Evolutionary conservation across 2,329 filamentous ascomycete genomes (phyloP).

Genomic region (Hymenoscyphus occultus): DNA sequence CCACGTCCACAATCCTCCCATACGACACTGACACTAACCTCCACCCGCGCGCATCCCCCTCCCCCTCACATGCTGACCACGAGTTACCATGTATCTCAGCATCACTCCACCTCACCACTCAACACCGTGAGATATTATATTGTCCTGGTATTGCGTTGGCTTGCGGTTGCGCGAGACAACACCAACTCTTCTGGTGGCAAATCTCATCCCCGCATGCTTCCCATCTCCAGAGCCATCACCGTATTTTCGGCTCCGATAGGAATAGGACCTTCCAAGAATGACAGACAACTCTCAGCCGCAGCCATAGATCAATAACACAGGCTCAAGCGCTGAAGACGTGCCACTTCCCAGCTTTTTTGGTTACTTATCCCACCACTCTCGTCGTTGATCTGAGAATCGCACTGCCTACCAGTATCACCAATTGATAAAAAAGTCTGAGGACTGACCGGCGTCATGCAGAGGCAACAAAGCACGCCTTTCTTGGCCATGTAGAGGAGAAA

Average conservation of each 20-base stretch:
- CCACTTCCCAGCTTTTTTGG: background rate
- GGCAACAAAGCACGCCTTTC: constrained; percentile 15
- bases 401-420: background rate
- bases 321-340: constrained; percentile 1
- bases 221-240: background rate
- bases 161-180: background rate
- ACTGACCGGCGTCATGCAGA: constrained; percentile 7
- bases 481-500: constrained; percentile 3
- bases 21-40: background rate
- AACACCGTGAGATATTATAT: background rate
- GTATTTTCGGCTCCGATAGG: background rate
- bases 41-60: constrained; percentile 1
- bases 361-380: background rate
- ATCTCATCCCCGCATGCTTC: background rate
- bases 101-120: background rate
- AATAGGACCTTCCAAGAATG: background rate
- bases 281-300: background rate
- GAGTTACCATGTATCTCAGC: background rate
- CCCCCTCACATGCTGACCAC: background rate
- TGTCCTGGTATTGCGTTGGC: background rate
- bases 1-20: constrained; percentile 12
- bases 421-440: background rate
- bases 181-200: constrained; percentile 2
- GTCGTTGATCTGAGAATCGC: background rate
- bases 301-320: background rate